These are phyloP conservation scores for Trypanosomatidae sp. DNA, from an alignment of 208 protist species.

Conservation along the genomic window DNA sequence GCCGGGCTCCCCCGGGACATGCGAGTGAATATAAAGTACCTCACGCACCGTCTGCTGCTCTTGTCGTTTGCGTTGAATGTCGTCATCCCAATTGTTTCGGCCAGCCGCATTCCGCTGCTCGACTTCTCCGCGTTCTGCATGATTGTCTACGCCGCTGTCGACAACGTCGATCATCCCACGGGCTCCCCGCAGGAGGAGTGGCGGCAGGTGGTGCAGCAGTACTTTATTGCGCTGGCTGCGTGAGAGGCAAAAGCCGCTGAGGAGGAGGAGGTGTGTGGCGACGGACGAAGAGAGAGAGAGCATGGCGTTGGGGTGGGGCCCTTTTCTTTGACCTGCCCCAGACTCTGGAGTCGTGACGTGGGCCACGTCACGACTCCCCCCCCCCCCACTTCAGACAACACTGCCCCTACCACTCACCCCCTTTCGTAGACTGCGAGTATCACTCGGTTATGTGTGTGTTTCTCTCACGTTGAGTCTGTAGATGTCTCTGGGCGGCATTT, in stretches of 20 bases:
- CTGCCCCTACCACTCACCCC: not conserved
- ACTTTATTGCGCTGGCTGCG: constrained; percentile 41
- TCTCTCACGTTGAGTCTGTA: not conserved
- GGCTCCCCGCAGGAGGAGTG: constrained; percentile 33
- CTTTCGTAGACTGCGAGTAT: not conserved
- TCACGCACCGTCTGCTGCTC: constrained; percentile 30
- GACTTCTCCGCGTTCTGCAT: constrained; percentile 67
- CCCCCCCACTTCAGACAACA: not conserved
- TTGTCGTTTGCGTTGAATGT: constrained; percentile 66
- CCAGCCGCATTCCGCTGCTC: constrained; percentile 44
- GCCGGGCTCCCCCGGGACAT: not conserved
- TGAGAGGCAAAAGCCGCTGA: not conserved
- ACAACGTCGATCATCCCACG: constrained; percentile 10
- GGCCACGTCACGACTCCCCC: not conserved
- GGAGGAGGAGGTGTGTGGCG: not conserved
- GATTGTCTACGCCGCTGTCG: constrained; percentile 54
- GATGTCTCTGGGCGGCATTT: not conserved
- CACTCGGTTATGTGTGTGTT: not conserved
- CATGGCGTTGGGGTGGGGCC: not conserved
- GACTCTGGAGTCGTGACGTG: not conserved
- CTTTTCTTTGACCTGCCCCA: not conserved
- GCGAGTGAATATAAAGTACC: constrained; percentile 5
- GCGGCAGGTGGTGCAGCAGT: constrained; percentile 43
- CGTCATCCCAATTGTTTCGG: constrained; percentile 44
- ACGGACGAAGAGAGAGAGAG: not conserved